phyloP scores from a whole-genome alignment of 2,329 filamentous ascomycete genomes.

The Penicillium italicum region DNA sequence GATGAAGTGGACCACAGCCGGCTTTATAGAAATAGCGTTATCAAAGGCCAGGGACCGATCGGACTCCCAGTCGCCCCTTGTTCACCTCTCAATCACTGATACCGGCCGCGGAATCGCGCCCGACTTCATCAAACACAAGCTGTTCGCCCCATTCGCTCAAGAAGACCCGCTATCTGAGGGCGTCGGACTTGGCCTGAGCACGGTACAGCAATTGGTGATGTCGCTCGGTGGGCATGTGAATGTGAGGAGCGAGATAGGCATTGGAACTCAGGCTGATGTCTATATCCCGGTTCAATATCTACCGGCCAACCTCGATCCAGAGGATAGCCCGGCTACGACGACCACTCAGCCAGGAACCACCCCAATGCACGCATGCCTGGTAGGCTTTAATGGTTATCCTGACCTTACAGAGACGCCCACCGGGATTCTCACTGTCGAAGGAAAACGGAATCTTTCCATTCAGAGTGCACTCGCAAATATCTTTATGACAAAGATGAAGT shows the following conservation, averaged over 20 bases:
- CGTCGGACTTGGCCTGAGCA: slow-evolving; percentile 59
- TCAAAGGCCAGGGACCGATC: slow-evolving; percentile 12
- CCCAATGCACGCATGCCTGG: slow-evolving; percentile 23
- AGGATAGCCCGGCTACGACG: neutral
- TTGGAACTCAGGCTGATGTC: slow-evolving; percentile 25
- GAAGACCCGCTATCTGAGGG: slow-evolving; percentile 57
- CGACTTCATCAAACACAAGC: slow-evolving; percentile 54
- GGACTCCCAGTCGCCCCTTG: slow-evolving; percentile 14
- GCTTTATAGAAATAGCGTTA: slow-evolving; percentile 33
- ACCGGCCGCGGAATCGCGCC: slow-evolving; percentile 61
- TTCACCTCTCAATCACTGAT: slow-evolving; percentile 52
- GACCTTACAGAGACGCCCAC: slow-evolving; percentile 21
- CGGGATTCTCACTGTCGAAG: slow-evolving; percentile 24
- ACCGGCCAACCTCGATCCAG: neutral
- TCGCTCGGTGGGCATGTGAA: slow-evolving; percentile 55
- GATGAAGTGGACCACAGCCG: slow-evolving; percentile 35
- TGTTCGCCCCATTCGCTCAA: slow-evolving; percentile 55
- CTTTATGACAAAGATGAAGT: slow-evolving; percentile 23
- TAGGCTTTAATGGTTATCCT: slow-evolving; percentile 27
- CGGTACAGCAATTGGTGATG: slow-evolving; percentile 56
- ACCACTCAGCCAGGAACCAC: neutral
- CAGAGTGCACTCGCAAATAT: slow-evolving; percentile 27
- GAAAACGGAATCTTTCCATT: slow-evolving; percentile 30
- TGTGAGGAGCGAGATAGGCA: slow-evolving; percentile 41
- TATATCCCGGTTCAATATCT: slow-evolving; percentile 24